Evolutionary conservation across 1,284 basidiomycete genomes (phyloP), one percentile per base, ranked within the genome.

Genomic region (Cryptococcus sp.): DNA sequence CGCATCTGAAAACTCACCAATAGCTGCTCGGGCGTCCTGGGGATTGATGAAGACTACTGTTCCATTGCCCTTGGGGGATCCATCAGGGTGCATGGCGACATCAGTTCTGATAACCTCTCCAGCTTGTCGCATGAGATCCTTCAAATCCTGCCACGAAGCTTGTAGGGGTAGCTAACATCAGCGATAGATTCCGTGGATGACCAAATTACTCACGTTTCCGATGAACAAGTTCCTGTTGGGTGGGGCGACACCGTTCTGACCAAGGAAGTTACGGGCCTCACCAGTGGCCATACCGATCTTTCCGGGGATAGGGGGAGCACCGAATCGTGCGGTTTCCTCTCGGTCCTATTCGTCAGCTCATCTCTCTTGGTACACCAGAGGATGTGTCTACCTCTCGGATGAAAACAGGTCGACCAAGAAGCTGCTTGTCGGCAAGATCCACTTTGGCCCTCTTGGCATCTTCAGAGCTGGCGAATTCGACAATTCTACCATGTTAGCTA

Each of bases 141-240:
- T 98, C 54, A 98, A 80, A 71, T 98, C 94, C 74, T 98, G 94
- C 94, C 94, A 98, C 37, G 91, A 91, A 28, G 91, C 91, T 75
- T 92, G 90, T 67, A 89, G 89, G 1, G 93, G 94, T 21, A 97
- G 76, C 91, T 96, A 19, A 7, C 48, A 5, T 24, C 11, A 48
- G 3, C 4, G 23, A 25, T 22, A 5, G 32, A 51, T 4, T 16
- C 42, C 16, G 28, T 31, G 18, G 13, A 32, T 7, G 16, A 7
- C n/a, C 7, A 25, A 14, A 46, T 10, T 14, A 78, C 85, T 67
- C 63, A 92, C 89, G 72, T 94, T 94, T 50, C 88, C 88, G 63
- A 96, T 85, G 60, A 92, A 96, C 47, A 97, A 82, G 69, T 94
- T 91, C 65, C 90, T 88, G 40, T 69, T 73, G 52, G 46, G 49